Evolutionary conservation across 1,284 basidiomycete species (phyloP), one percentile per base, ranked within the genome.

Genomic region (Melampsora abietis-canadensis): DNA sequence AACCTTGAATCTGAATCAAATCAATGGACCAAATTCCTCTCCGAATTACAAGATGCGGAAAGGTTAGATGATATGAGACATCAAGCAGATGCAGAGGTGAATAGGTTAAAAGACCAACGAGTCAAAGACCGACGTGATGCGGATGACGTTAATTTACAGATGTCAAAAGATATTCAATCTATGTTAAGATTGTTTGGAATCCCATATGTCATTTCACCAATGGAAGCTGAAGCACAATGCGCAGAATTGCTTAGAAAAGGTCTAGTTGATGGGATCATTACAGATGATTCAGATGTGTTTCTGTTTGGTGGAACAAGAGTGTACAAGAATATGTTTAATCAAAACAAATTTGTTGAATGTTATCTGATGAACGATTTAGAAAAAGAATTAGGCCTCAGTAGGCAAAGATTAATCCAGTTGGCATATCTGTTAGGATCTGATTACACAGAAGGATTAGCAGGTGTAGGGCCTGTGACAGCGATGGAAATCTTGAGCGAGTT

Each of bases 241-340:
- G 95, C 96, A 3, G 89, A 93, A 78, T 88, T 99, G 12, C 89
- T 93, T 4, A 84, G 87, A 15, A 86, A 95, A 7, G 87, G 88
- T 2, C 86, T 98, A 31, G 95, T 97, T 47, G 94, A 98, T 79
- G 96, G 96, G 0, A 91, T 98, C 78, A 98, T 99, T 82, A 99
- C 96, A 0, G 96, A 99, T 82, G 96, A 99, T 83, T 96, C 93
- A 19, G 96, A 99, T 80, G 94, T 98, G 46, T 99, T 99, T 82
- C 88, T 98, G 61, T 99, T 99, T 78, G 63, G 62, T 27, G 95
- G 92, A 19, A 85, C 87, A 76, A 88, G 92, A 34, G 92, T 98
- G 59, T 97, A 91, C 86, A 96, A 96, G 83, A 97, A 99, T 82
- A 96, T 99, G 90, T 99, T 99, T 85, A 98, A 98, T 82, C 93